Base-by-base conservation (phyloP, 306 rosid genomes). In the Lupinus albus region DNA sequence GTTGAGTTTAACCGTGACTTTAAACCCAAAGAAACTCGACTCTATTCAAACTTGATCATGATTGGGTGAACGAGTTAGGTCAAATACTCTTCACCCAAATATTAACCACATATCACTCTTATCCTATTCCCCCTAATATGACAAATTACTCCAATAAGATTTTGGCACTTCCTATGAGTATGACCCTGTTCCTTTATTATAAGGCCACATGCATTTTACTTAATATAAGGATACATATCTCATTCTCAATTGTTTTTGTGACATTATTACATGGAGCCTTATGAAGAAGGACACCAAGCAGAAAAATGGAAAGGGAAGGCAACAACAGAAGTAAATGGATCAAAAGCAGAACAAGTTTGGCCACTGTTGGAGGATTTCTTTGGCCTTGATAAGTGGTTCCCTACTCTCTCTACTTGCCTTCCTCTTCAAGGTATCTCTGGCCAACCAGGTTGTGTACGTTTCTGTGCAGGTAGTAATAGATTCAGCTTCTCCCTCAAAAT, bases 331-430 rank as follows among this genome's bases (percentile, higher is more conserved):
- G 59, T 82, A 32, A 69, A 0, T 49, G 79, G 79, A 11, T 32
- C 7, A 13, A 64, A 80, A 70, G 78, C 79, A 75, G 78, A 82
- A 5, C 69, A 82, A 70, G 65, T 80, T 6, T 84, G 89, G 93
- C 87, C 83, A 4, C 76, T 87, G 0, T 49, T 82, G 39, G 84
- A 83, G 46, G 92, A 87, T 72, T 87, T 87, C 74, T 82, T 78
- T 44, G 89, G 89, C 52, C 87, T 84, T 1, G 61, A 53, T 72
- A 80, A 82, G 52, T 84, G 87, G 84, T 87, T 76, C 69, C 89
- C 93, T 1, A 78, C 80, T 25, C 79, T 85, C 36, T 33, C 83
- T 0, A 71, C 77, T 1, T 82, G 87, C 76, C 68, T 78, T 41
- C 84, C 84, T 0, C 10, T 82, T 4, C 80, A 87, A 63, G 87